A percentile compares a stretch with the other conserved stretches of the same genome.
phyloP scores from a whole-genome alignment of 2,329 filamentous ascomycete genomes.

The Arthrocladium fulminans region DNA sequence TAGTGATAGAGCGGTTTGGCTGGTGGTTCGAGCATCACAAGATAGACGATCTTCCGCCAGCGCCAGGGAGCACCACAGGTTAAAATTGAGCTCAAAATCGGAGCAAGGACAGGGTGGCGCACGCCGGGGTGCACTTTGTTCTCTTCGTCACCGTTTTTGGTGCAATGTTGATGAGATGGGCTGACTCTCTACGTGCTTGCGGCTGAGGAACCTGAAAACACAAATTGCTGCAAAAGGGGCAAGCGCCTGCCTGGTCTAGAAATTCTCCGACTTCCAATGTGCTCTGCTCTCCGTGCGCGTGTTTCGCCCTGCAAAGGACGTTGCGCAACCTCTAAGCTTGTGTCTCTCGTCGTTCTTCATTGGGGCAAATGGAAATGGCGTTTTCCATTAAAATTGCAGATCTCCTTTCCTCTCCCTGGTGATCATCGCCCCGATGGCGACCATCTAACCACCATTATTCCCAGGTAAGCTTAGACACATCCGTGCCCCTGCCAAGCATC shows the following conservation, averaged over 20 bases:
- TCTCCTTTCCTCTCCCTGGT: not conserved
- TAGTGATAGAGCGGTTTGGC: not conserved
- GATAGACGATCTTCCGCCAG: not conserved
- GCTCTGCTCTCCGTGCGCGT: no score
- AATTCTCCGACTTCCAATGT: not conserved
- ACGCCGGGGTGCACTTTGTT: not conserved
- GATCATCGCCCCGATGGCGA: not conserved
- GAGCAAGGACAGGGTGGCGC: not conserved
- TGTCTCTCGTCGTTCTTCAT: not conserved
- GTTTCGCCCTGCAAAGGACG: no score
- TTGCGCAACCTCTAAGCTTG: not conserved
- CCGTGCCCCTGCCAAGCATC: constrained; percentile 1
- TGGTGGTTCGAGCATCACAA: constrained; percentile 4
- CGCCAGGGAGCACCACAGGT: not conserved
- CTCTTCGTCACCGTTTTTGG: not conserved
- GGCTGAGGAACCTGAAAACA: not conserved
- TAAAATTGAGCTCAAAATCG: not conserved
- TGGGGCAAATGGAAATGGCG: not conserved
- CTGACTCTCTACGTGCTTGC: not conserved
- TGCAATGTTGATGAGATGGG: not conserved
- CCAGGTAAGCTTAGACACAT: not conserved
- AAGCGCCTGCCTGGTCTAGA: not conserved
- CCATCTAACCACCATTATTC: not conserved
- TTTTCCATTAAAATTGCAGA: not conserved
- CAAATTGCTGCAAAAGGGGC: not conserved